These are phyloP conservation scores for Mycena citricolor DNA, from an alignment of 1,284 basidiomycete genomes.

Conservation along the genomic window DNA sequence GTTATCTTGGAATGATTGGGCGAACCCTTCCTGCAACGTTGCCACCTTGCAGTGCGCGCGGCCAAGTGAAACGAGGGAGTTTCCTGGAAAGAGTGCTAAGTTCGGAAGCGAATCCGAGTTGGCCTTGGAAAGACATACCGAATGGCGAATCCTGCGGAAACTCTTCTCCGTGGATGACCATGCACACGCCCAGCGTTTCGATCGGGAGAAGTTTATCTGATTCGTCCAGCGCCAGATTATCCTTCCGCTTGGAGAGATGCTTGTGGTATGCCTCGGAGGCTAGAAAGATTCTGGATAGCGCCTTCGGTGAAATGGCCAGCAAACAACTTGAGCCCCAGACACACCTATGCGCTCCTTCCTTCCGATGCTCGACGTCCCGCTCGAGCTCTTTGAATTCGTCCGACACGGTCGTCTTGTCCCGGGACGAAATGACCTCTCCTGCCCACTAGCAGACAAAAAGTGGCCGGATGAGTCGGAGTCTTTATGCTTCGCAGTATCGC, in stretches of 20 bases:
- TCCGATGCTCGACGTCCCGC: slow-evolving; percentile 66
- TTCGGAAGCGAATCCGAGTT: neutral
- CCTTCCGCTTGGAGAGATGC: slow-evolving; percentile 65
- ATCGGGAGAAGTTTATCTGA: slow-evolving; percentile 67
- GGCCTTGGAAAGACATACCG: slow-evolving; percentile 41
- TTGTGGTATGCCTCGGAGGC: slow-evolving; percentile 64
- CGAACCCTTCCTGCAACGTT: slow-evolving; percentile 76
- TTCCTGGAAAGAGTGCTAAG: slow-evolving; percentile 41
- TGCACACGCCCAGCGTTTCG: slow-evolving; percentile 79
- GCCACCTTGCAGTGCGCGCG: slow-evolving; percentile 82
- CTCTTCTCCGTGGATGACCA: slow-evolving; percentile 84
- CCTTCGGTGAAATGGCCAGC: neutral
- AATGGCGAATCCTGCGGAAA: slow-evolving; percentile 72
- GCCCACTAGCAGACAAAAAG: slow-evolving; percentile 55
- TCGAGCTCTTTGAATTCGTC: slow-evolving; percentile 69
- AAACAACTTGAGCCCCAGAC: slow-evolving; percentile 26
- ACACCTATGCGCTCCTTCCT: slow-evolving; percentile 62
- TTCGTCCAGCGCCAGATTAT: slow-evolving; percentile 55
- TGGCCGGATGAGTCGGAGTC: slow-evolving; percentile 30
- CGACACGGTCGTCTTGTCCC: slow-evolving; percentile 65
- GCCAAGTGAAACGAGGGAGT: slow-evolving; percentile 71
- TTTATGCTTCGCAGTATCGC: neutral
- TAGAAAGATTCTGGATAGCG: slow-evolving; percentile 49
- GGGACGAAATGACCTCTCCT: slow-evolving; percentile 72
- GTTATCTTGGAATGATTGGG: slow-evolving; percentile 66